Conservation (phyloP, 2,329 filamentous ascomycete species). For the Sclerotinia spermophila region DNA sequence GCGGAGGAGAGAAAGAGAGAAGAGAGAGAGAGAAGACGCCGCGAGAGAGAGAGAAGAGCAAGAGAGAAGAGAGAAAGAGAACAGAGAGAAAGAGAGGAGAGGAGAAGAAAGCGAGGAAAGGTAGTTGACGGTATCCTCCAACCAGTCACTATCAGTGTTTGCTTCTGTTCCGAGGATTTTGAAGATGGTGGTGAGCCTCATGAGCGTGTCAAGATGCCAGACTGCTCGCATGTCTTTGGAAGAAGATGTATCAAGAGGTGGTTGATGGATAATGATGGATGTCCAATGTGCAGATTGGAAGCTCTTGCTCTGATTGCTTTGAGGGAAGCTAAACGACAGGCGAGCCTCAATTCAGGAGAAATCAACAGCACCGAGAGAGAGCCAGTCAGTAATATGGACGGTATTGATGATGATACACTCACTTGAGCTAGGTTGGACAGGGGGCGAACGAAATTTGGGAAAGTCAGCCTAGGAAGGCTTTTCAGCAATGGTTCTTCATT, state of each 20-base stretch:
- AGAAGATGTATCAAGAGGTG: neutral
- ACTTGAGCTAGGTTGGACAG: neutral
- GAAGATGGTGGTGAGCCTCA: neutral
- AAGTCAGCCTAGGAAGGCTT: no score
- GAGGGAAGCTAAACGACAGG: no score
- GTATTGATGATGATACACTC: neutral
- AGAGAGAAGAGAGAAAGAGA: neutral
- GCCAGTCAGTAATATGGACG: neutral
- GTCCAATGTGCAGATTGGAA: neutral
- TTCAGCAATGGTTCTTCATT: no score
- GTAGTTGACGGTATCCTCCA: neutral
- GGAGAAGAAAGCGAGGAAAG: neutral
- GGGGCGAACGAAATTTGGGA: neutral
- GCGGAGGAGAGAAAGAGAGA: neutral
- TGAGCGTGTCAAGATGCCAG: neutral
- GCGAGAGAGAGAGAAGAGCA: neutral
- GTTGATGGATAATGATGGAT: neutral
- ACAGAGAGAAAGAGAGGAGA: neutral
- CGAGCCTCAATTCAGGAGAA: no score
- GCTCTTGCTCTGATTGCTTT: neutral
- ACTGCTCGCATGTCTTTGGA: neutral
- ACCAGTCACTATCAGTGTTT: neutral
- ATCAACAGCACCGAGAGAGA: no score
- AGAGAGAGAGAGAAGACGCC: neutral
- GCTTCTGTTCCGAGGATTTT: neutral